These are phyloP conservation scores for Rhododendron mucronatum DNA, from an alignment of 148 eudicot species.

Conservation along the genomic window DNA sequence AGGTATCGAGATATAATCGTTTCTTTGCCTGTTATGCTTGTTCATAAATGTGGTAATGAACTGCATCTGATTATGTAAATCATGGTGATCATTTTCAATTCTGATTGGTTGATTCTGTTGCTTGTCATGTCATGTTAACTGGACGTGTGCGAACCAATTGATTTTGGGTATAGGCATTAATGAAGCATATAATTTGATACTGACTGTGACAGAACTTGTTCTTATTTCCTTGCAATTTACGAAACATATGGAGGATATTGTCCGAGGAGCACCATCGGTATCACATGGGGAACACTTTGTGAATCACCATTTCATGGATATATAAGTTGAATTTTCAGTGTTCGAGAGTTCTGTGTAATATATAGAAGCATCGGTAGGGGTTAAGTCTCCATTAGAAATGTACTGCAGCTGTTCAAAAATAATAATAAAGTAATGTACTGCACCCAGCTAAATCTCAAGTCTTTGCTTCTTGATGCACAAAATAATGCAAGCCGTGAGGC, in stretches of 20 bases:
- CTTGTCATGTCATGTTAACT: not conserved
- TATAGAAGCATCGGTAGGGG: not conserved
- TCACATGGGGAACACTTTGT: not conserved
- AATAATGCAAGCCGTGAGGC: not conserved
- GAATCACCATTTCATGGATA: not conserved
- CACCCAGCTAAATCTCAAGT: not conserved
- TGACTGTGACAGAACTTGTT: not conserved
- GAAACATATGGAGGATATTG: not conserved
- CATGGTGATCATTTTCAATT: not conserved
- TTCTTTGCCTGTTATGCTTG: conserved; percentile 5
- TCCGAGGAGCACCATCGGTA: not conserved
- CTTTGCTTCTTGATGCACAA: not conserved
- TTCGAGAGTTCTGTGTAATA: not conserved
- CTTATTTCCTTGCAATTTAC: not conserved
- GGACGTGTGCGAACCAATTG: not conserved
- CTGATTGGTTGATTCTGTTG: not conserved
- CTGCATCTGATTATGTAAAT: not conserved
- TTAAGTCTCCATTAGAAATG: not conserved
- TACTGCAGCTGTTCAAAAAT: not conserved
- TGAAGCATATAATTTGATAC: not conserved
- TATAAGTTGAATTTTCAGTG: not conserved
- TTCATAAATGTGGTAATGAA: not conserved
- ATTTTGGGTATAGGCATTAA: not conserved
- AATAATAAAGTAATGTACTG: not conserved
- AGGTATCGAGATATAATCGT: conserved; percentile 60